Percentiles rank a stretch among this genome's conserved stretches.
Conservation (phyloP, 441 rosid species). For the Populus trichocarpa region DNA sequence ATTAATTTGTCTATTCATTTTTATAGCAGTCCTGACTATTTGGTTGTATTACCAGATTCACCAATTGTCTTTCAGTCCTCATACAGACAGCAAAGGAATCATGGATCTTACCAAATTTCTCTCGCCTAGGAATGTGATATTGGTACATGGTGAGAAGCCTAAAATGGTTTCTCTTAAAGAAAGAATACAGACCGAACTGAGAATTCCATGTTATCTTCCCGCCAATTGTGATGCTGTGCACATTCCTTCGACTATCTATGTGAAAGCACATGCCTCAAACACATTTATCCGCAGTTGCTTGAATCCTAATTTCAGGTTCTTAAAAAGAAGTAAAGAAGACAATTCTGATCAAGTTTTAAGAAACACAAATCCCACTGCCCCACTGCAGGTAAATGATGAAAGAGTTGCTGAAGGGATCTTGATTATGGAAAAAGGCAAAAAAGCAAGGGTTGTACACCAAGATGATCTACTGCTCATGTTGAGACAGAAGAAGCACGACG, state of each 20-base stretch:
- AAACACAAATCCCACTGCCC: constrained; percentile 9
- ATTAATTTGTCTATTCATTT: not conserved
- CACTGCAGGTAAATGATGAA: constrained; percentile 53
- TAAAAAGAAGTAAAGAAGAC: constrained; percentile 22
- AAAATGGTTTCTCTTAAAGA: constrained; percentile 74
- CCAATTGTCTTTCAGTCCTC: constrained; percentile 93
- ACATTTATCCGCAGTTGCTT: constrained; percentile 55
- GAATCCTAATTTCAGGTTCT: constrained; percentile 69
- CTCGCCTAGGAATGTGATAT: constrained; percentile 70
- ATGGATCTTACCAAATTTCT: constrained; percentile 90
- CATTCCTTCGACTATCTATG: constrained; percentile 53
- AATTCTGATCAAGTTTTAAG: constrained; percentile 28
- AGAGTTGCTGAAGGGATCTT: constrained; percentile 62
- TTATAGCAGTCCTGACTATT: not conserved
- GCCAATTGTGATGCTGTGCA: constrained; percentile 68
- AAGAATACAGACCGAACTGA: constrained; percentile 64
- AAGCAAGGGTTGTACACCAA: constrained; percentile 66
- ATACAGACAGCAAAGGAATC: constrained; percentile 87
- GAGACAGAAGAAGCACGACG: constrained; percentile 44
- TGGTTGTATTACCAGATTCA: constrained; percentile 57
- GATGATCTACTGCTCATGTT: constrained; percentile 55
- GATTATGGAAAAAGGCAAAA: constrained; percentile 50
- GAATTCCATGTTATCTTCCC: constrained; percentile 65
- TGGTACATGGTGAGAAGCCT: constrained; percentile 93
- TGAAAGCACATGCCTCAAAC: constrained; percentile 66